Percentiles rank a stretch among this genome's conserved stretches.
phyloP scores from a whole-genome alignment of 2,329 filamentous ascomycete species.

The Ophiostoma angusticollis region DNA sequence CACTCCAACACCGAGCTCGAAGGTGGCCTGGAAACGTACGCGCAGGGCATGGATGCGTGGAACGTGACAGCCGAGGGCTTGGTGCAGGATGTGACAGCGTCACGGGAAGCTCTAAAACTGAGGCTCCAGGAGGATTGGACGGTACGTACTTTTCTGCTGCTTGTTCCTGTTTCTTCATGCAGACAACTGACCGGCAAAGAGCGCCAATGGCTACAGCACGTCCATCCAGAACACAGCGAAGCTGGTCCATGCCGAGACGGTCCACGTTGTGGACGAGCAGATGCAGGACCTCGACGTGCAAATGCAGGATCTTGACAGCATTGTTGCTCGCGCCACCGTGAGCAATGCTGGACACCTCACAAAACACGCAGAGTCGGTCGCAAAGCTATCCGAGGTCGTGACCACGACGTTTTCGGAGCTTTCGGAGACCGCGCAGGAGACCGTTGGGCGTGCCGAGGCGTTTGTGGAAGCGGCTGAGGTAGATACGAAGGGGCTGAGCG shows the following conservation, averaged over 20 bases:
- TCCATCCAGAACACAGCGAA: constrained; percentile 73
- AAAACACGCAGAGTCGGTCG: constrained; percentile 54
- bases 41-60: constrained; percentile 63
- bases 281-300: constrained; percentile 77
- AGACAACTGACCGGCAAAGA: constrained; percentile 26
- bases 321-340: constrained; percentile 66
- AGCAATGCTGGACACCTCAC: constrained; percentile 71
- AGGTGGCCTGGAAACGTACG: constrained; percentile 52
- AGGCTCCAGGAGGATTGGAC: constrained; percentile 81
- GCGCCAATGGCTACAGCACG: constrained; percentile 66
- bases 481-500: constrained; percentile 44
- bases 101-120: constrained; percentile 64
- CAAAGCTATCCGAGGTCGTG: constrained; percentile 52
- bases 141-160: constrained; percentile 35
- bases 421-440: constrained; percentile 54
- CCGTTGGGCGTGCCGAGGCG: constrained; percentile 53
- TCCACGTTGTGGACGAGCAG: constrained; percentile 81
- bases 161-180: background rate
- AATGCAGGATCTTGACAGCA: constrained; percentile 81
- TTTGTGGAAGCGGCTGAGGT: constrained; percentile 56
- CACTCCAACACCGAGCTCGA: constrained; percentile 53
- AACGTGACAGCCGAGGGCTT: constrained; percentile 53
- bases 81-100: constrained; percentile 56
- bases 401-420: constrained; percentile 62
- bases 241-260: constrained; percentile 80